phyloP scores from a whole-genome alignment of 2,329 filamentous ascomycete genomes.

The Aspergillus texensis region DNA sequence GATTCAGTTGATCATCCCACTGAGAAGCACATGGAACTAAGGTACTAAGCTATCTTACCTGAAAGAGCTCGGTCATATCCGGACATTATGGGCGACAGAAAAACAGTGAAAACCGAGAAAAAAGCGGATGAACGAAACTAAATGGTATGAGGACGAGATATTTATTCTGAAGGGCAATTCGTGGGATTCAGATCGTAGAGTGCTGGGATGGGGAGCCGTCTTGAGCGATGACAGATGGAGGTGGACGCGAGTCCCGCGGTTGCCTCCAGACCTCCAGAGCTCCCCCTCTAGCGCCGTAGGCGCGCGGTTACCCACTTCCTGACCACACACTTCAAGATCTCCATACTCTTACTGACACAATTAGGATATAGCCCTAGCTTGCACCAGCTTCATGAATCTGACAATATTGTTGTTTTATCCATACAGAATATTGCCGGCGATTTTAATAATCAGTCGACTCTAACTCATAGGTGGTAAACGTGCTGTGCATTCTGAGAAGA shows the following conservation, averaged over 20 bases:
- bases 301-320: slow-evolving; percentile 26
- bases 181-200: slow-evolving; percentile 17
- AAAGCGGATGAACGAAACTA: not conserved
- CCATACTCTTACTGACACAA: not conserved
- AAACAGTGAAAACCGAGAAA: not conserved
- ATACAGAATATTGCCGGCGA: not conserved
- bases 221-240: slow-evolving; percentile 30
- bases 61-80: slow-evolving; percentile 99
- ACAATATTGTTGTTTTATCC: not conserved
- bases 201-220: slow-evolving; percentile 15
- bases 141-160: slow-evolving; percentile 12
- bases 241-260: slow-evolving; percentile 31
- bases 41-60: slow-evolving; percentile 64
- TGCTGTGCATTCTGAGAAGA: not conserved
- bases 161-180: slow-evolving; percentile 15
- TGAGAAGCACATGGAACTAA: slow-evolving; percentile 28
- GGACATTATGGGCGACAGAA: slow-evolving; percentile 61
- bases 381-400: not conserved
- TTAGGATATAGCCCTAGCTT: not conserved
- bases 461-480: not conserved
- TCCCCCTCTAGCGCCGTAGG: slow-evolving; percentile 20
- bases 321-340: not conserved
- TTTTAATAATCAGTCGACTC: not conserved
- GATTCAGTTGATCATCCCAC: slow-evolving; percentile 14
- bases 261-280: slow-evolving; percentile 29